These are phyloP conservation scores for Mediolabrus comicus DNA, from an alignment of 108 stramenopile species.

Conservation along the genomic window DNA sequence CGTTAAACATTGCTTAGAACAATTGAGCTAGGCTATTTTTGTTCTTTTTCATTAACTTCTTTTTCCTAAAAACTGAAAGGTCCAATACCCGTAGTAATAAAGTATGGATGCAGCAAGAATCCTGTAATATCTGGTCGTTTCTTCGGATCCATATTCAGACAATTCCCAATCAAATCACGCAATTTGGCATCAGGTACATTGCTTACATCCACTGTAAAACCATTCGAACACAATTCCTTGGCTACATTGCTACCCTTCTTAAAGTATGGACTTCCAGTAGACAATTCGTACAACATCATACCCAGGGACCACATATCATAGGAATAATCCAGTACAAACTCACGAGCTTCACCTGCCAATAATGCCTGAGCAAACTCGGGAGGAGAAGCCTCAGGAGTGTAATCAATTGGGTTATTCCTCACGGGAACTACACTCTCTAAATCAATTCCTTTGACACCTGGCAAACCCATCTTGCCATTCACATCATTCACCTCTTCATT, in stretches of 20 bases:
- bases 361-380: constrained; percentile 84
- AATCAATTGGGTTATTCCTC: constrained; percentile 52
- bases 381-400: constrained; percentile 76
- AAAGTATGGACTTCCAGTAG: constrained; percentile 64
- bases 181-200: constrained; percentile 51
- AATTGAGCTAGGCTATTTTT: too few relatives aligned
- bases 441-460: constrained; percentile 54
- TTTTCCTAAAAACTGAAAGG: constrained; percentile 39
- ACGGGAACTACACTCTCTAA: constrained; percentile 46
- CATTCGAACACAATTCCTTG: constrained; percentile 43
- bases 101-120: constrained; percentile 80
- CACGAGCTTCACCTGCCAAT: constrained; percentile 65
- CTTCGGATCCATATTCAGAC: constrained; percentile 59
- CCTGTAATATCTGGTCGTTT: constrained; percentile 71
- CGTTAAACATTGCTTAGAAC: too few relatives aligned
- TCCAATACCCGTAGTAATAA: constrained; percentile 59
- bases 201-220: constrained; percentile 47
- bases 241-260: constrained; percentile 68
- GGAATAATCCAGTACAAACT: constrained; percentile 61
- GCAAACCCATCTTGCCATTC: constrained; percentile 32
- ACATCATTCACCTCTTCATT: constrained; percentile 36
- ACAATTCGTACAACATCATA: constrained; percentile 58
- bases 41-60: too few relatives aligned
- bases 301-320: constrained; percentile 68
- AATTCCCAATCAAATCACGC: constrained; percentile 66